Evolutionary conservation across 352 stramenopile species (phyloP).

Genomic region (Globisporangium abappressorium): DNA sequence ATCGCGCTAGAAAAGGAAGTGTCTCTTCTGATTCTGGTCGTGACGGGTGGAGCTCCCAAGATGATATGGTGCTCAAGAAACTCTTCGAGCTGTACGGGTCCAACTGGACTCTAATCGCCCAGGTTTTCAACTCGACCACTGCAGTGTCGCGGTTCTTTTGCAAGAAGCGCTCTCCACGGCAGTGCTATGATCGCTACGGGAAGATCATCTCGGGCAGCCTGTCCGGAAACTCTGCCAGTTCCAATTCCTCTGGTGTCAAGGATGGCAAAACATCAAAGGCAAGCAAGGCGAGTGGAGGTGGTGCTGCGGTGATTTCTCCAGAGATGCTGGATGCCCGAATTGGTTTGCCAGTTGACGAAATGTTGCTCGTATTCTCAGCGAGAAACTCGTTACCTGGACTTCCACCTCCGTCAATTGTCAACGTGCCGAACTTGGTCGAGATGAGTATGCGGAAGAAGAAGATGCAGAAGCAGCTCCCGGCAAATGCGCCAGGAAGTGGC

Average conservation of each 20-base stretch:
- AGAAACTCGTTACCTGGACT: conserved; percentile 56
- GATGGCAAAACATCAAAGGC: conserved; percentile 32
- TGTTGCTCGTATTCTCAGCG: conserved; percentile 53
- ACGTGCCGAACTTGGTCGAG: conserved; percentile 45
- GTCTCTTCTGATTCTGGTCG: conserved; percentile 51
- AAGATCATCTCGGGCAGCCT: conserved; percentile 75
- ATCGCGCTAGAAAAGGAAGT: conserved; percentile 49
- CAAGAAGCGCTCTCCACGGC: conserved; percentile 71
- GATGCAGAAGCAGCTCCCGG: conserved; percentile 26
- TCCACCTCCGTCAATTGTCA: conserved; percentile 60
- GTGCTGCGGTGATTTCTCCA: conserved; percentile 36
- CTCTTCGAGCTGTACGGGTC: conserved; percentile 82
- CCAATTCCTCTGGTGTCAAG: conserved; percentile 26
- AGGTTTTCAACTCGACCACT: conserved; percentile 76
- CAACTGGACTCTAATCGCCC: conserved; percentile 86
- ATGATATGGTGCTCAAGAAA: conserved; percentile 82
- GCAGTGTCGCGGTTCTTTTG: conserved; percentile 71
- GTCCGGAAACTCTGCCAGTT: conserved; percentile 4
- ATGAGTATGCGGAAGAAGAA: conserved; percentile 55
- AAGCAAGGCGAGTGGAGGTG: conserved; percentile 39
- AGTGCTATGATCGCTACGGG: conserved; percentile 85
- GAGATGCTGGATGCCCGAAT: conserved; percentile 58
- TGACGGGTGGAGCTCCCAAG: conserved; percentile 64
- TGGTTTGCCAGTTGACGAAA: conserved; percentile 47
- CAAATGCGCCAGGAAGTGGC: conserved; percentile 9